phyloP scores from a whole-genome alignment of 2,329 filamentous ascomycete genomes.

The Diplodia sapinea region DNA sequence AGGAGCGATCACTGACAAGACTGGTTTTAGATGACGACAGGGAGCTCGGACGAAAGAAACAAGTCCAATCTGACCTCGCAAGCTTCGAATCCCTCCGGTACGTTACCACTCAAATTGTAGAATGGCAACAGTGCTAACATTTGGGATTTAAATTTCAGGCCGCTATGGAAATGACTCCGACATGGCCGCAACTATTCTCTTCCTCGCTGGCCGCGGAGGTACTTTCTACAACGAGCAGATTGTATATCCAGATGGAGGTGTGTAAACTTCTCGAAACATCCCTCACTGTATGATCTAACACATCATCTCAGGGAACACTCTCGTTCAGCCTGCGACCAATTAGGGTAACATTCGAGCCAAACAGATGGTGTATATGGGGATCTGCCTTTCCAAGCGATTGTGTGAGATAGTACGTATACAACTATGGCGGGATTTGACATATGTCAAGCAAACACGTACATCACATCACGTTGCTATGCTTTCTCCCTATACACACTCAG shows the following conservation, averaged over 20 bases:
- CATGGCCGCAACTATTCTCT: constrained; percentile 59
- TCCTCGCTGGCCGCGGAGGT: constrained; percentile 58
- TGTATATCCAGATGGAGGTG: constrained; percentile 56
- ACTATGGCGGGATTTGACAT: no score
- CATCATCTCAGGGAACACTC: constrained; percentile 37
- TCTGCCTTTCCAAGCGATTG: no score
- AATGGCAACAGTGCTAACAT: not conserved
- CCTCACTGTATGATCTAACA: not conserved
- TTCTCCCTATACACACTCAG: no score
- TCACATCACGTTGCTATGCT: no score
- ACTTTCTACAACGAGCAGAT: constrained; percentile 62
- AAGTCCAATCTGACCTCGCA: constrained; percentile 53
- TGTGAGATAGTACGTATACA: no score
- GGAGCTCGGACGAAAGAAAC: constrained; percentile 53
- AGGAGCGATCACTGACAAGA: not conserved
- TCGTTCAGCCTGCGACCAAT: constrained; percentile 40
- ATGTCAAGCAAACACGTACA: no score
- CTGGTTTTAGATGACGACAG: constrained; percentile 55
- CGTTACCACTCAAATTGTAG: not conserved
- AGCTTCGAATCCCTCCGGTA: constrained; percentile 49
- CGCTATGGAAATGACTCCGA: constrained; percentile 55
- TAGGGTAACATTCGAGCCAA: constrained; percentile 28
- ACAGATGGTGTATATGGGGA: no score
- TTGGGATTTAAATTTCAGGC: constrained; percentile 14
- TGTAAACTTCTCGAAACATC: constrained; percentile 3